These are phyloP conservation scores for Pyricularia sp. DNA, from an alignment of 2,329 filamentous ascomycete genomes.

Conservation along the genomic window DNA sequence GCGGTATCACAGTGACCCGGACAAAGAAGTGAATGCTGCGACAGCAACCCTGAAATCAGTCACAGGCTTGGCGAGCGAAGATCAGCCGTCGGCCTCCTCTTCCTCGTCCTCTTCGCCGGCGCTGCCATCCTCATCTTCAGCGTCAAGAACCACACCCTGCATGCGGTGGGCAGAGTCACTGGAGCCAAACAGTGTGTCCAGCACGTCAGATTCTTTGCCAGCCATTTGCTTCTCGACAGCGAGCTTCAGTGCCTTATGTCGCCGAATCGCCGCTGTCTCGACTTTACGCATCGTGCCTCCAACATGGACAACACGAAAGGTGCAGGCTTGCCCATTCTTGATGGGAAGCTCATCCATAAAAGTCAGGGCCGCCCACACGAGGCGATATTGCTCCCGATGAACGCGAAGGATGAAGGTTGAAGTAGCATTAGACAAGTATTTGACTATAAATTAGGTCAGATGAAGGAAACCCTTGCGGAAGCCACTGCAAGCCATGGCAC, in stretches of 20 bases:
- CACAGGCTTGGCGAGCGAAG: conserved; percentile 21
- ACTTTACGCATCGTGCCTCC: conserved; percentile 88
- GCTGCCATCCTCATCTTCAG: conserved; percentile 32
- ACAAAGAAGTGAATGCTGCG: conserved; percentile 37
- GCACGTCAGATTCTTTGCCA: conserved; percentile 18
- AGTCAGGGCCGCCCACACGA: conserved; percentile 82
- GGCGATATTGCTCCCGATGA: conserved; percentile 66
- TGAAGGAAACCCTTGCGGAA: not conserved
- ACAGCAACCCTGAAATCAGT: not conserved
- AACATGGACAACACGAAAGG: conserved; percentile 74
- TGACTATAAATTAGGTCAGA: conserved; percentile 43
- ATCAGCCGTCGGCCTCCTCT: conserved; percentile 30
- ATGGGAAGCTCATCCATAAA: conserved; percentile 60
- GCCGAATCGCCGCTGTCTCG: conserved; percentile 76
- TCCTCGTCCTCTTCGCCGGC: conserved; percentile 34
- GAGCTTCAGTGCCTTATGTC: conserved; percentile 59
- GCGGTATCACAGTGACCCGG: conserved; percentile 59
- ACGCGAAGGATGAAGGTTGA: conserved; percentile 87
- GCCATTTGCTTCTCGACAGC: conserved; percentile 43
- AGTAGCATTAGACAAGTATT: conserved; percentile 85
- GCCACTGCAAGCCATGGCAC: not conserved
- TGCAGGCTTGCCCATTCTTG: conserved; percentile 49
- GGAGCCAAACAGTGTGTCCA: conserved; percentile 16
- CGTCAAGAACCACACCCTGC: conserved; percentile 31
- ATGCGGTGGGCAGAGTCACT: conserved; percentile 20